Evolutionary conservation across 805 yeast genomes (phyloP), one percentile per base, ranked within the genome.

Genomic region (Candida pseudoglaebosa): DNA sequence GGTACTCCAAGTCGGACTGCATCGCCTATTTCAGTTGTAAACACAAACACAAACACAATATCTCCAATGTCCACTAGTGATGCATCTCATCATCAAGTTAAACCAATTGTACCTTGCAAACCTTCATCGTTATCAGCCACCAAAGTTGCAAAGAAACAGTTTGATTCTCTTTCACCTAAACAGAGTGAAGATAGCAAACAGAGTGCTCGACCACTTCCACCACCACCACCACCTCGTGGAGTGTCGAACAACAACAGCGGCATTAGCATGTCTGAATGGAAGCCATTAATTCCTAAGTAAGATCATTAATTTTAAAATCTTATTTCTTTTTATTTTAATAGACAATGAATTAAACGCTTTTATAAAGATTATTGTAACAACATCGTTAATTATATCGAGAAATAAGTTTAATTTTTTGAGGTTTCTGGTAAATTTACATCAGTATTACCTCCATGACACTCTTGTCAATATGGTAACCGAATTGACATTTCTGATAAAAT

Each of bases 231-330:
- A 38, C 50, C 44, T 34, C 43, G 35, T 12, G 24, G 37, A 4
- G 37, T 35, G 4, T 5, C 29, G 29, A 26, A 13, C 15, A 19
- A 24, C 16, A 41, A 32, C 12, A 24, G 21, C 22, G 34, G 34
- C 20, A 37, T 52, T 34, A 41, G 60, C 2, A 59, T 72, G 67
- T 65, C 73, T 5, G 71, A 73, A 18, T 74, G 79, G 80, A 71
- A 70, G 37, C 78, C 79, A 4, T 55, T 73, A 36, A 61, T 70
- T 16, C 80, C 79, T 5, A 72, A 71, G 47, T 73, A 52, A 13
- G 9, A 21, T 21, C 6, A 7, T 21, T 21, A 9, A 21, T 6
- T 21, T 9, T 21, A 21, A 7, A 21, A 9, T 6, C 24, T 21
- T 21, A 21, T 7, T 21, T 7, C 24, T 7, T 21, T 21, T 21